Base-by-base conservation (phyloP, 2,329 filamentous ascomycete genomes). In the Ascochyta clinopodiicola region DNA sequence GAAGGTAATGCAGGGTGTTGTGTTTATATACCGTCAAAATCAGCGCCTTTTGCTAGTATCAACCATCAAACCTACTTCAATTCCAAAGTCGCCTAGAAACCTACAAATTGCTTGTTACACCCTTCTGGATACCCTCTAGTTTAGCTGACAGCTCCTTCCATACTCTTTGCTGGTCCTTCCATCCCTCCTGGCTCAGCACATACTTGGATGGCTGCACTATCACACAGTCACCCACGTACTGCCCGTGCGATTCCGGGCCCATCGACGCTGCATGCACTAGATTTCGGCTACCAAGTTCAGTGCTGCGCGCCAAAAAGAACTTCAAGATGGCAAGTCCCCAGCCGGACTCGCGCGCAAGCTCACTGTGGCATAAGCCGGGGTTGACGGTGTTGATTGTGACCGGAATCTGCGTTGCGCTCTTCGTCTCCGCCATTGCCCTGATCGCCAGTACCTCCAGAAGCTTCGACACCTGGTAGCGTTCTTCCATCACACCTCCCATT, bases 121-220 rank as follows among this genome's bases (percentile, higher is more conserved):
- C 73, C 9, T 59, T 56, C 48, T 66, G 61, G 29, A 80, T 77
- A 1, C 43, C 52, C 59, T 80, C 75, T 51, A 81, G 58, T 57
- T 74, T 76, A 25, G 44, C 65, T 4, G 54, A 60, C 61, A 81
- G 44, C 62, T 81, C 78, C 3, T 57, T 55, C 78, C 77, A 80
- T 0, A 79, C 70, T 42, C 69, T 59, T 45, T 60, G 50, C 64
- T 78, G 75, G 44, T 72, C 42, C 52, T 66, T 64, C 46, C 65
- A 61, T 0, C 78, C 79, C 52, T 77, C 73, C 6, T 64, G 60
- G 15, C 73, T 77, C 45, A 66, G 53, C 9, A 79, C 77, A 29
- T 76, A 66, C 10, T 56, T 46, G 5, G 72, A 68, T 15, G 71
- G 70, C 22, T 58, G 44, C 24, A 49, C 50, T 15, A 78, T 59